Evolutionary conservation across 2,329 filamentous ascomycete genomes (phyloP), one percentile per base, ranked within the genome.

Genomic region (Blastomyces percursus): DNA sequence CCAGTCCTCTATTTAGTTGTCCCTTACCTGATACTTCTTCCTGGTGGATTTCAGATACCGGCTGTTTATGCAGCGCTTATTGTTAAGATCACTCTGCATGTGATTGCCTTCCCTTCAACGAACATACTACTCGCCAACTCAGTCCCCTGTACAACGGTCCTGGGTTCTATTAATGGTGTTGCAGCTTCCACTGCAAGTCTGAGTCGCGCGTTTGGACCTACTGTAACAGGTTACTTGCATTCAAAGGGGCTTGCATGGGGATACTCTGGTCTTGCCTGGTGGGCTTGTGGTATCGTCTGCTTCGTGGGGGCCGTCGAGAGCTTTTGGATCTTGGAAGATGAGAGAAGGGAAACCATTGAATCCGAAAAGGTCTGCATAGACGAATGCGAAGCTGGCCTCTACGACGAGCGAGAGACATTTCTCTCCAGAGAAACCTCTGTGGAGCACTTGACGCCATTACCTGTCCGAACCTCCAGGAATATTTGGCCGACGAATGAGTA

Each of bases 21-120:
- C 1, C 93, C 94, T 0, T 99, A 97, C 76, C 82, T 96, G 19
- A 88, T 94, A 1, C 82, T 97, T 7, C 82, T 96, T 0, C 93
- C 94, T 0, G 80, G 86, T 19, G 77, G 77, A 38, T 75, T 91
- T 50, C 86, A 89, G 64, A 88, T 89, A 77, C 77, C 85, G 1
- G 90, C 88, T 30, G 85, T 96, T 59, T 93, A 91, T 71, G 69
- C 86, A 8, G 80, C 93, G 30, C 82, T 97, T 12, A 82, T 96
- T 67, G 91, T 89, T 86, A 97, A 96, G 76, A 96, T 95, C 72
- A 95, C 91, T 0, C 91, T 94, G 69, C 86, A 93, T 69, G 92
- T 91, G 55, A 86, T 96, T 76, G 88, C 92, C 0, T 97, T 96
- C 75, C 94, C 94, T 12, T 90, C 89, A 69, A 91, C 92, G 67